Percentiles rank a stretch among this genome's conserved stretches.
These are phyloP conservation scores for Colletotrichum camelliae DNA, from an alignment of 2,329 filamentous ascomycete species.

Conservation along the genomic window DNA sequence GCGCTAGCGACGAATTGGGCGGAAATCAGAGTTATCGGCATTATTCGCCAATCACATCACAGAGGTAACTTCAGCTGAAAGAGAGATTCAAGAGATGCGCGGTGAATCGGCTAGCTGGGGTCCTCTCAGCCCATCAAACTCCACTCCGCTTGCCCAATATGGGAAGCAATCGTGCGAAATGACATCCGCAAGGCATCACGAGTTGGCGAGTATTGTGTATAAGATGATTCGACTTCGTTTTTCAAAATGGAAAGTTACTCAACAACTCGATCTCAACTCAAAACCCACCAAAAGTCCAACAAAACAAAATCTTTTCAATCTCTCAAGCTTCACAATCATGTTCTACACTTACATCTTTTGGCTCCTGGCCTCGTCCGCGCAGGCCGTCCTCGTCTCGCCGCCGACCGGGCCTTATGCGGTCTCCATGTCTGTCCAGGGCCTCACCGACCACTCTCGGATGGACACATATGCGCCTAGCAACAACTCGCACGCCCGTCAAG, in stretches of 20 bases:
- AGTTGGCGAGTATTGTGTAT: neutral
- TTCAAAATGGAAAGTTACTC: neutral
- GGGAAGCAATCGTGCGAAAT: neutral
- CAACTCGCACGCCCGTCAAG: conserved; percentile 26
- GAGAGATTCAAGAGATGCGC: neutral
- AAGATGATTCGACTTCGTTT: neutral
- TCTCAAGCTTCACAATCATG: conserved; percentile 20
- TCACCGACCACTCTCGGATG: conserved; percentile 35
- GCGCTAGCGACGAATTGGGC: neutral
- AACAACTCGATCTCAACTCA: neutral
- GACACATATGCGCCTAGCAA: conserved; percentile 33
- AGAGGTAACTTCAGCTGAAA: neutral
- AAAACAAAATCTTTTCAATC: neutral
- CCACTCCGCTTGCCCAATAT: neutral
- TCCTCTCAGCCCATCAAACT: neutral
- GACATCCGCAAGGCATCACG: neutral
- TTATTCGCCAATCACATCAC: neutral
- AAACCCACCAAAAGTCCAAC: neutral
- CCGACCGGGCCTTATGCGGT: conserved; percentile 35
- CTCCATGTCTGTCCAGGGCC: conserved; percentile 25
- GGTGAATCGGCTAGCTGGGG: neutral
- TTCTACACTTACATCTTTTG: conserved; percentile 20
- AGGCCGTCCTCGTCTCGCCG: conserved; percentile 30
- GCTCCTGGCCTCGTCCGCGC: conserved; percentile 16
- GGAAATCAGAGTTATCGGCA: neutral